Base-by-base conservation (phyloP, 345 rosid species). In the Moringa oleifera region DNA sequence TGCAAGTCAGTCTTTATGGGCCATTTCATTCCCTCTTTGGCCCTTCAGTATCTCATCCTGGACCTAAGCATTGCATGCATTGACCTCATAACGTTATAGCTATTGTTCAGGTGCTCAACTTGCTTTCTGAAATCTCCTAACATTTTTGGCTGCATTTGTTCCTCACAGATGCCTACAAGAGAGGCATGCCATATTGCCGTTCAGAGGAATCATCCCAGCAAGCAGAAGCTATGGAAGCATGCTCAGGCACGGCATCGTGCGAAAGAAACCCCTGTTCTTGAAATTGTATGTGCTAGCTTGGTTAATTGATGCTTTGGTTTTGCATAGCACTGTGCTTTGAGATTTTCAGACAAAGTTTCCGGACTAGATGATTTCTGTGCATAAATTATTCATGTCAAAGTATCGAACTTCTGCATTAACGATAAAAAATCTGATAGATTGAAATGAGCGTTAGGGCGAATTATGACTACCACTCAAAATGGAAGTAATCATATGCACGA, bases 181-280 rank as follows among this genome's bases (percentile, higher is more conserved):
- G 98, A 91, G 75, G 98, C 96, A 21, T 91, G 98, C 58, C 98
- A 89, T 79, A 92, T 78, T 22, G 96, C 96, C 60, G 72, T 85
- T 23, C 98, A 91, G 79, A 82, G 80, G 79, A 89, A 73, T 76
- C 77, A 80, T 82, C 92, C 98, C 1, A 81, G 83, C 64, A 89
- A 84, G 65, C 90, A 89, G 53, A 89, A 83, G 81, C 89, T 89
- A 23, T 91, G 96, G 98, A 91, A 91, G 68, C 98, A 91, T 76
- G 84, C 89, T 16, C 77, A 76, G 73, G 96, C 96, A 51, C 70
- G 96, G 55, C 95, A 86, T 63, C 84, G 68, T 66, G 77, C 77
- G 61, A 81, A 76, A 74, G 92, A 83, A 46, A 74, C 73, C 25
- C 95, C 96, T 57, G 87, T 91, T 71, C 82, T 91, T 69, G 89